Evolutionary conservation across 768 basidiomycete genomes (phyloP).

Genomic region (Xerocomellus chrysenteron): DNA sequence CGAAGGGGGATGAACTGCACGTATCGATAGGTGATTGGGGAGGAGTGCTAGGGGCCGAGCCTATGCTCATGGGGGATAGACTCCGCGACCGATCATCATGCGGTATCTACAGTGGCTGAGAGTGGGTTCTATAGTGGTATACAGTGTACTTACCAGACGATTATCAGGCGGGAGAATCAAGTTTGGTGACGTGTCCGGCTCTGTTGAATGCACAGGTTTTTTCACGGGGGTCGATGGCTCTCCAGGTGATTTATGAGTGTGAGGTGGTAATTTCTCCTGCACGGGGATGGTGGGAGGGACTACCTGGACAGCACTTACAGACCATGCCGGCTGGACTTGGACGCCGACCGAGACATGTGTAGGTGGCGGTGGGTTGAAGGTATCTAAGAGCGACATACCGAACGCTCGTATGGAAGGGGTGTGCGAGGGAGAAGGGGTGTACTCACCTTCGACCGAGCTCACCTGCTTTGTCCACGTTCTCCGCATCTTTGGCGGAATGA

Average conservation of each 20-base stretch:
- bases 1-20: conserved; percentile 1
- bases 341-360: conserved; percentile 44
- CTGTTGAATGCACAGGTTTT: conserved; percentile 2
- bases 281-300: conserved; percentile 17
- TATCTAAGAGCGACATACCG: conserved; percentile 32
- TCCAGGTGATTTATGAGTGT: conserved; percentile 2
- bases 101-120: conserved; percentile 34
- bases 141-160: conserved; percentile 20
- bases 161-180: conserved; percentile 16
- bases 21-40: conserved; percentile 21
- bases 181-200: conserved; percentile 11
- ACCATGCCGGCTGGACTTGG: conserved; percentile 40
- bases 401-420: conserved; percentile 24
- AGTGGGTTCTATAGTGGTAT: background rate
- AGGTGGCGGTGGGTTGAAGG: conserved; percentile 18
- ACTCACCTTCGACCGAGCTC: conserved; percentile 41
- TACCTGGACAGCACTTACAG: conserved; percentile 41
- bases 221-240: conserved; percentile 15
- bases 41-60: conserved; percentile 44
- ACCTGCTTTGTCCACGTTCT: conserved; percentile 58
- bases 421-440: background rate
- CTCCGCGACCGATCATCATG: conserved; percentile 41
- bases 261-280: conserved; percentile 7
- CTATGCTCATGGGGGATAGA: conserved; percentile 63
- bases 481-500: conserved; percentile 64